Evolutionary conservation across 2,329 filamentous ascomycete genomes (phyloP).

Genomic region (Botrytis tulipae): DNA sequence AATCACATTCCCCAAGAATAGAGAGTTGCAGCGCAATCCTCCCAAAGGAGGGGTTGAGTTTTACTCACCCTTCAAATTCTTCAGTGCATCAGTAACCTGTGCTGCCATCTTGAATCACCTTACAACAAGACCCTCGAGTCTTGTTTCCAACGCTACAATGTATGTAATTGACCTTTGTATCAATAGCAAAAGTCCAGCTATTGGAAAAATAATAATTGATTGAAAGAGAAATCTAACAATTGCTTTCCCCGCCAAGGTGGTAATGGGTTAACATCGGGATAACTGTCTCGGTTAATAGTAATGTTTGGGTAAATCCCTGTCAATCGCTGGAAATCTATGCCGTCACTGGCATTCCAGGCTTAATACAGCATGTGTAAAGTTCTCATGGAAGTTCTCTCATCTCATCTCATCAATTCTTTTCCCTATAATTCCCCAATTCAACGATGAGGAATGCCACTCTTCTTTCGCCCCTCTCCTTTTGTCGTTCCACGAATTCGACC

Average conservation of each 20-base stretch:
- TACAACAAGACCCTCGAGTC: neutral
- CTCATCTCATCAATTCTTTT: neutral
- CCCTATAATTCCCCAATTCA: conserved; percentile 4
- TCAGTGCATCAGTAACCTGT: conserved; percentile 73
- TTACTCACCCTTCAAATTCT: conserved; percentile 75
- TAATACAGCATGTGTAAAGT: neutral
- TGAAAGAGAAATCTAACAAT: conserved; percentile 7
- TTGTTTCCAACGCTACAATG: neutral
- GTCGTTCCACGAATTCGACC: conserved; percentile 21
- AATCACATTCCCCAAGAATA: conserved; percentile 9
- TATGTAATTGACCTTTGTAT: conserved; percentile 9
- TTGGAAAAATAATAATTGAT: neutral
- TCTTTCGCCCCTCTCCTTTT: conserved; percentile 34
- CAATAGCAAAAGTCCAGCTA: neutral
- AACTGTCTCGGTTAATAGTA: neutral
- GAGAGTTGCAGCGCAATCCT: conserved; percentile 42
- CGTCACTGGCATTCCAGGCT: conserved; percentile 9
- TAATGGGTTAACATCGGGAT: neutral
- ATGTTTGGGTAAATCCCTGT: neutral
- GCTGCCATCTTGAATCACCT: conserved; percentile 33
- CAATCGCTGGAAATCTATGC: neutral
- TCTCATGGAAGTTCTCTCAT: conserved; percentile 3
- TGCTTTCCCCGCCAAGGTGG: conserved; percentile 3
- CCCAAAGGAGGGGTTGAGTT: conserved; percentile 7
- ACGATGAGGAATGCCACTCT: conserved; percentile 56